A percentile compares a stretch with the other conserved stretches of the same genome.
Conservation (phyloP, 257 asterid species). For the Fraxinus anomala region DNA sequence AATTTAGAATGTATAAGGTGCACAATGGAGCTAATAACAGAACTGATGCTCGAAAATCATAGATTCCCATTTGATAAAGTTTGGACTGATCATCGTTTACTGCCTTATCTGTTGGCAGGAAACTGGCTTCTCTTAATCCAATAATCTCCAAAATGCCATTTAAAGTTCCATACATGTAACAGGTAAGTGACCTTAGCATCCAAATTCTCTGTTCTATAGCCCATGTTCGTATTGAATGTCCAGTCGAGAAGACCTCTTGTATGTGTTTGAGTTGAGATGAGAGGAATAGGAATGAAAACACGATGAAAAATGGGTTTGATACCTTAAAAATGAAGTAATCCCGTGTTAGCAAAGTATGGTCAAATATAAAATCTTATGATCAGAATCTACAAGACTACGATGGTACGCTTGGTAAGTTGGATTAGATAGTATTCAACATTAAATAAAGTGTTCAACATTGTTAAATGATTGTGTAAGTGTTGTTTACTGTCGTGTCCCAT, state of each 20-base stretch:
- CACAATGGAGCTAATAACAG: slow-evolving; percentile 50
- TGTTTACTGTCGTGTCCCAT: background rate
- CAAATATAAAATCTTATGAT: slow-evolving; percentile 11
- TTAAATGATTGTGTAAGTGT: background rate
- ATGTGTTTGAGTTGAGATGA: slow-evolving; percentile 51
- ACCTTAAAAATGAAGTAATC: slow-evolving; percentile 39
- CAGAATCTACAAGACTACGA: slow-evolving; percentile 21
- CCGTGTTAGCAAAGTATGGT: slow-evolving; percentile 27
- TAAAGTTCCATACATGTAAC: slow-evolving; percentile 50
- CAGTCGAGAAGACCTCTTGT: slow-evolving; percentile 46
- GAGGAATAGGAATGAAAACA: slow-evolving; percentile 44
- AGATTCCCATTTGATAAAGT: slow-evolving; percentile 46
- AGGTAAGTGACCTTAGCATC: slow-evolving; percentile 60
- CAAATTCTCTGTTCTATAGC: slow-evolving; percentile 61
- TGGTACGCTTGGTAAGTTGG: background rate
- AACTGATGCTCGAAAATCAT: slow-evolving; percentile 53
- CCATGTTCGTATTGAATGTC: slow-evolving; percentile 51
- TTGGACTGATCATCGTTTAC: slow-evolving; percentile 49
- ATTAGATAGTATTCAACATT: background rate
- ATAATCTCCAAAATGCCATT: slow-evolving; percentile 43
- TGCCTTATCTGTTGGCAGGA: slow-evolving; percentile 61
- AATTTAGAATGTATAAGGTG: slow-evolving; percentile 46
- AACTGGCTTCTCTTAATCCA: slow-evolving; percentile 53
- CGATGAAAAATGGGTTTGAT: slow-evolving; percentile 47
- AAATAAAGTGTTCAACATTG: background rate